Conservation (phyloP, 73 alveolate species). For the Paramecium octaurelia region DNA sequence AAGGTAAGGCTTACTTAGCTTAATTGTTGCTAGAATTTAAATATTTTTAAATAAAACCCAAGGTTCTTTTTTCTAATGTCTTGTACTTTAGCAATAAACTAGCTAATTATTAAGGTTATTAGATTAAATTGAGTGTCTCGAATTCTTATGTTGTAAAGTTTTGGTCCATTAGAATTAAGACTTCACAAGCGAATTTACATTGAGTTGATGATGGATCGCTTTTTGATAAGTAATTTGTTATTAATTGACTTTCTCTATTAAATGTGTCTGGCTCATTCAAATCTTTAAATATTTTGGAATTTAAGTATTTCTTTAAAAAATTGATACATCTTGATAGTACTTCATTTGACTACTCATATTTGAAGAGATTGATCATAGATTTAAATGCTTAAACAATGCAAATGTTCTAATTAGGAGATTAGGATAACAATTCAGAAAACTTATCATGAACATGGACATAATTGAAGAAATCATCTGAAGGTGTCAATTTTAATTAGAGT, state of each 20-base stretch:
- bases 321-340: conserved; percentile 14
- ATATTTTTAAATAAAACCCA: conserved; percentile 11
- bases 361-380: conserved; percentile 14
- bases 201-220: background rate
- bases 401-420: conserved; percentile 12
- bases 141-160: conserved; percentile 36
- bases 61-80: background rate
- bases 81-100: background rate
- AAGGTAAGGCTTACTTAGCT: background rate
- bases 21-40: background rate
- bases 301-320: conserved; percentile 6
- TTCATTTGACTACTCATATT: background rate
- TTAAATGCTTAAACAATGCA: conserved; percentile 40
- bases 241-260: background rate
- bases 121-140: background rate
- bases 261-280: conserved; percentile 8
- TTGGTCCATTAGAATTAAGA: background rate
- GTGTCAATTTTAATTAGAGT: background rate
- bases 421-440: background rate
- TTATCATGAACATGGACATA: conserved; percentile 45
- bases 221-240: background rate
- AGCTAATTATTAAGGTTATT: background rate
- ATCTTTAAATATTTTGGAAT: conserved; percentile 36
- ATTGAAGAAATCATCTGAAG: conserved; percentile 29
- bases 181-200: conserved; percentile 27